phyloP scores from a whole-genome alignment of 352 stramenopile species.

The Globisporangium mamillatum region DNA sequence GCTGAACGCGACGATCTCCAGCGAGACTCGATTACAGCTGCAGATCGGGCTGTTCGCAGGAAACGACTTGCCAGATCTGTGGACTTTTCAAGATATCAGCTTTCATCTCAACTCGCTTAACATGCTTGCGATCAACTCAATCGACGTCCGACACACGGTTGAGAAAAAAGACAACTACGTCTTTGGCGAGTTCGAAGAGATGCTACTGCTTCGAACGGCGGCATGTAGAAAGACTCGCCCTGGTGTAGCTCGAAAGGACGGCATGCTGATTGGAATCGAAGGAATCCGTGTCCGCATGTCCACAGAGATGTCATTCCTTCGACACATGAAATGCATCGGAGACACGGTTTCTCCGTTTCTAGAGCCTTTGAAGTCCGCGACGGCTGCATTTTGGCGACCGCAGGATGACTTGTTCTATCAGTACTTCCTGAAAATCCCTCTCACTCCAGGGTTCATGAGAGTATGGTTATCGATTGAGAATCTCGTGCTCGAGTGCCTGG shows the following conservation, averaged over 20 bases:
- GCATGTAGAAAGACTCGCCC: slow-evolving; percentile 23
- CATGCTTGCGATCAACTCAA: slow-evolving; percentile 33
- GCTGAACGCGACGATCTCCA: slow-evolving; percentile 34
- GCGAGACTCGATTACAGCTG: slow-evolving; percentile 30
- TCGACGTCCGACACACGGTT: slow-evolving; percentile 54
- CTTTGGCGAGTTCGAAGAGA: slow-evolving; percentile 72
- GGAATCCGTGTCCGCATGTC: slow-evolving; percentile 37
- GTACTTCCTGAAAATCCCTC: slow-evolving; percentile 50
- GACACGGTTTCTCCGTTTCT: slow-evolving; percentile 31
- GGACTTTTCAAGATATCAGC: slow-evolving; percentile 49
- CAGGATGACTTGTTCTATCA: slow-evolving; percentile 60
- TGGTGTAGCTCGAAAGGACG: slow-evolving; percentile 29
- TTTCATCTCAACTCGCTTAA: slow-evolving; percentile 40
- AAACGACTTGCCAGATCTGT: slow-evolving; percentile 69
- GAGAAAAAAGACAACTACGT: slow-evolving; percentile 48
- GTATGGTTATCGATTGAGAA: slow-evolving; percentile 54
- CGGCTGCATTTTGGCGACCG: slow-evolving; percentile 49
- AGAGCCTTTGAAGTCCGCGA: slow-evolving; percentile 21
- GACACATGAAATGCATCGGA: slow-evolving; percentile 27
- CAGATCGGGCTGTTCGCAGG: slow-evolving; percentile 54
- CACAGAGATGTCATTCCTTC: slow-evolving; percentile 34
- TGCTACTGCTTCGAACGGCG: slow-evolving; percentile 38
- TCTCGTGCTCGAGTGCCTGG: slow-evolving; percentile 41
- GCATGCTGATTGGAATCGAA: slow-evolving; percentile 55
- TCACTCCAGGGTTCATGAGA: slow-evolving; percentile 28